Conservation (phyloP, 1,284 basidiomycete genomes). For the Naganishia albida region DNA sequence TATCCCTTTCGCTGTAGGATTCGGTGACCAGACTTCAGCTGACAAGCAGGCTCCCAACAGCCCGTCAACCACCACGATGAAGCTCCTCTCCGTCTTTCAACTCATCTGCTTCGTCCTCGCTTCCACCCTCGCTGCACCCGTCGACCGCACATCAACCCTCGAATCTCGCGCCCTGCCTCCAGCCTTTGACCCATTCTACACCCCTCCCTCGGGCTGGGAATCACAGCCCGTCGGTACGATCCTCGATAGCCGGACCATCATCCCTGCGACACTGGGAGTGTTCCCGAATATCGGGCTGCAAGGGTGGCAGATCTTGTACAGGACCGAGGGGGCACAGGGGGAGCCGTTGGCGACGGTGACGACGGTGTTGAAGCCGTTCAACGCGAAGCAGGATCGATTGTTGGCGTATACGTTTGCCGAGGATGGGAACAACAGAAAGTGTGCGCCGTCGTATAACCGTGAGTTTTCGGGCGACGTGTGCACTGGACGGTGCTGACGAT, state of each 20-base stretch:
- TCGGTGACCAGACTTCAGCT: not conserved
- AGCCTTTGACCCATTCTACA: slow-evolving; percentile 15
- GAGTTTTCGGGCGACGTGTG: not conserved
- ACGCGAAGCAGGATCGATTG: slow-evolving; percentile 18
- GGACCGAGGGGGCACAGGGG: slow-evolving; percentile 20
- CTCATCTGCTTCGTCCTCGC: slow-evolving; percentile 12
- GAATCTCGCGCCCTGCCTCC: slow-evolving; percentile 16
- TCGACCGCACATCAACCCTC: not conserved
- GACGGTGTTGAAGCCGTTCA: slow-evolving; percentile 17
- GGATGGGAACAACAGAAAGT: slow-evolving; percentile 22
- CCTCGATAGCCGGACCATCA: slow-evolving; percentile 2
- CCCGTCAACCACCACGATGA: not conserved
- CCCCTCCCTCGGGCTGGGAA: slow-evolving; percentile 7
- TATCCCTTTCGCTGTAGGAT: not conserved
- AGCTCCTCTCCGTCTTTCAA: slow-evolving; percentile 9
- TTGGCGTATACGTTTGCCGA: slow-evolving; percentile 28
- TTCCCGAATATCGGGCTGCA: slow-evolving; percentile 13
- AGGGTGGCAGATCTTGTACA: slow-evolving; percentile 23
- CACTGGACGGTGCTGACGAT: too few species aligned
- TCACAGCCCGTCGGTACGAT: slow-evolving; percentile 17
- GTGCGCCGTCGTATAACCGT: slow-evolving; percentile 30
- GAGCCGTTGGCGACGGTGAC: slow-evolving; percentile 25
- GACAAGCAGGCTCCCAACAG: not conserved
- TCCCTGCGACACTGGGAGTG: slow-evolving; percentile 6
- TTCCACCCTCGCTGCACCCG: slow-evolving; percentile 8